Conservation (phyloP, 1,139 yeast species). For the Pichia sp. region DNA sequence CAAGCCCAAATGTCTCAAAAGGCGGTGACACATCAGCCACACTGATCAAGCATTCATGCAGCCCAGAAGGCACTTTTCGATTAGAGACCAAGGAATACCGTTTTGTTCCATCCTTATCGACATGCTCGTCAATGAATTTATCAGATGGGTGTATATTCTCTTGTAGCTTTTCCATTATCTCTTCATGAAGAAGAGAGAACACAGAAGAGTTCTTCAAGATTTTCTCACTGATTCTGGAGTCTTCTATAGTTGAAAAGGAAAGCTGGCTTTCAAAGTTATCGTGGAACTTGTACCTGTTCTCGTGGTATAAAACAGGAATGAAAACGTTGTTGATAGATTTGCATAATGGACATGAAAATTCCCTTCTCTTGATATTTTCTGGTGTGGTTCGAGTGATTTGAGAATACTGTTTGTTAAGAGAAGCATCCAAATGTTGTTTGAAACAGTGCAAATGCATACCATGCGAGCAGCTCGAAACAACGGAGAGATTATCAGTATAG, state of each 20-base stretch:
- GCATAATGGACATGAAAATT: constrained; percentile 86
- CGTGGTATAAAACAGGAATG: constrained; percentile 58
- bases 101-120: constrained; percentile 5
- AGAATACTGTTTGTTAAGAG: constrained; percentile 44
- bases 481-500: constrained; percentile 40
- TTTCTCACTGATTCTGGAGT: constrained; percentile 8
- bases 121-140: constrained; percentile 21
- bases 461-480: constrained; percentile 85
- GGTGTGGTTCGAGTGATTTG: constrained; percentile 82
- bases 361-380: constrained; percentile 61
- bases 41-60: constrained; percentile 19
- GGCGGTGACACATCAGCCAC: constrained; percentile 22
- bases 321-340: constrained; percentile 80
- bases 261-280: constrained; percentile 15
- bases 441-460: constrained; percentile 87
- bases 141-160: constrained; percentile 8
- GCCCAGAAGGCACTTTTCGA: constrained; percentile 19
- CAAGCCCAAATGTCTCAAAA: constrained; percentile 25
- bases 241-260: constrained; percentile 6
- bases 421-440: constrained; percentile 49
- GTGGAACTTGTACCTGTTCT: constrained; percentile 26
- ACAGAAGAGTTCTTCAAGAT: constrained; percentile 6
- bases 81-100: constrained; percentile 11
- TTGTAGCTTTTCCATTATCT: not conserved
- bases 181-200: not conserved